Evolutionary conservation across 2,329 filamentous ascomycete genomes (phyloP), one percentile per base, ranked within the genome.

Genomic region (Aspergillus niger): DNA sequence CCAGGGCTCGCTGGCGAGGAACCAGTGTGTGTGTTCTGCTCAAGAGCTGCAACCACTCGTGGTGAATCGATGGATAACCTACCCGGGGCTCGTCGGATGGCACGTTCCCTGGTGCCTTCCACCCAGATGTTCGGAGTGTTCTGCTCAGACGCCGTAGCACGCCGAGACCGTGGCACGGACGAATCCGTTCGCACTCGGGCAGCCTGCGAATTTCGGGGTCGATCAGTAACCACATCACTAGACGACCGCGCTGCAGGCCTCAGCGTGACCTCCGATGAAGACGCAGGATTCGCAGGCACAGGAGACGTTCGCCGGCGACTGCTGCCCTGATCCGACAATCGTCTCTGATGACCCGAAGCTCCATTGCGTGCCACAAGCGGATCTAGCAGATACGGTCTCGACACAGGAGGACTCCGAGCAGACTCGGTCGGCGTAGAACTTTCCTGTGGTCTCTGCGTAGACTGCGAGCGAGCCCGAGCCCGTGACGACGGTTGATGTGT

Each of bases 211-310:
- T 63, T 58, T 11, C 68, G 72, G 41, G 70, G 60, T 6, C 73
- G 71, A 43, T 75, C 72, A 8, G 68, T 65, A 22, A 71, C 68
- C 65, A 76, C 75, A 59, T 77, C 75, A 55, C 74, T 76, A 5
- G 75, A 72, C 7, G 74, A 75, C 50, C 75, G 69, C 17, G 64
- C 58, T 58, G 75, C 70, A 48, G 73, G 72, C 13, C 74, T 63
- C 47, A 77, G 59, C 1, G 65, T 65, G 30, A 70, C 72, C 24
- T 77, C 75, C 5, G 76, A 77, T 10, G 68, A 69, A 6, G 75
- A 76, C 11, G 71, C 72, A 43, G 68, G 67, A 57, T 70, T 70
- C 3, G 68, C 63, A 38, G 72, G 68, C 1, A 71, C 67, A 26
- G 76, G 77, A 1, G 76, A 77, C 2, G 72, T 73, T 28, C 71